A percentile compares a stretch with the other conserved stretches of the same genome.
phyloP scores from a whole-genome alignment of 768 basidiomycete species.

The Tricholoma matsutake region DNA sequence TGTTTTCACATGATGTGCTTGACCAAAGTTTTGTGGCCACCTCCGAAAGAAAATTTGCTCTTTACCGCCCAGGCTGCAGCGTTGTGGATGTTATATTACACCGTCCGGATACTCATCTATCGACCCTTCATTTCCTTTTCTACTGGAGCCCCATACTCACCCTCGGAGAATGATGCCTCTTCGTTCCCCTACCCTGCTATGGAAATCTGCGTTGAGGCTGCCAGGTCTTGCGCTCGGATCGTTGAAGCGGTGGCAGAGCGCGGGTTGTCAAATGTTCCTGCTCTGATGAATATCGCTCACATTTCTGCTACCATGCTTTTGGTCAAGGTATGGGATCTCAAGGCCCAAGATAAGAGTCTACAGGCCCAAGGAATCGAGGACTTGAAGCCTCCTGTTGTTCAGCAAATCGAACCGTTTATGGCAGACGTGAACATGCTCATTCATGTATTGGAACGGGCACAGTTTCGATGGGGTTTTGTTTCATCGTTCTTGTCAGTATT shows the following conservation, averaged over 20 bases:
- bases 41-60: constrained; percentile 41
- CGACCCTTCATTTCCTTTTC: constrained; percentile 57
- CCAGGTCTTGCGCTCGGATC: constrained; percentile 58
- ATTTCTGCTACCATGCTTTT: constrained; percentile 51
- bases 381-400: constrained; percentile 30
- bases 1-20: neutral
- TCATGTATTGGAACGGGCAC: constrained; percentile 36
- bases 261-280: constrained; percentile 41
- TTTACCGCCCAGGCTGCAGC: constrained; percentile 58
- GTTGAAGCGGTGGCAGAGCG: constrained; percentile 47
- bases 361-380: constrained; percentile 25
- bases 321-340: constrained; percentile 58
- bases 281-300: constrained; percentile 44
- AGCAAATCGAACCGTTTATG: constrained; percentile 33
- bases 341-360: constrained; percentile 39
- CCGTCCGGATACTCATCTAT: constrained; percentile 63
- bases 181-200: constrained; percentile 45
- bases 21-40: constrained; percentile 55
- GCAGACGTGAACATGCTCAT: constrained; percentile 41
- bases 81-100: constrained; percentile 57
- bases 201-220: constrained; percentile 57
- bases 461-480: constrained; percentile 34
- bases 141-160: neutral
- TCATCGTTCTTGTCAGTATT: constrained; percentile 31
- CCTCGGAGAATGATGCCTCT: constrained; percentile 10